Base-by-base conservation (phyloP, 2,329 filamentous ascomycete genomes). In the Botrytis medusae region DNA sequence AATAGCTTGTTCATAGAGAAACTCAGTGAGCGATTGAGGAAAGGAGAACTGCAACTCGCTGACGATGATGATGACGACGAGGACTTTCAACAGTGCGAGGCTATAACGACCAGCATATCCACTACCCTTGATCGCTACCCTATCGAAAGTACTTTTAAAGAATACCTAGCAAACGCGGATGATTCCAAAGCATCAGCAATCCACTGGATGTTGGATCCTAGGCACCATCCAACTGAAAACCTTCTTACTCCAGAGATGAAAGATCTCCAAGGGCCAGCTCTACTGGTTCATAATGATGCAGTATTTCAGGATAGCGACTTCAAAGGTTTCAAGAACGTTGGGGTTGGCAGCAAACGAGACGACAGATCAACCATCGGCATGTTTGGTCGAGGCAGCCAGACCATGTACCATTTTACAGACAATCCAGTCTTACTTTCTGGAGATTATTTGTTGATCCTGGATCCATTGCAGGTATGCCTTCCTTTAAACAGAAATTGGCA, bases 151-250 rank as follows among this genome's bases (percentile, higher is more conserved):
- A 82, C 81, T 1, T 83, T 82, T 64, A 79, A 77, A 46, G 81
- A 82, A 69, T 83, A 81, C 70, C 75, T 83, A 14, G 81, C 81
- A 37, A 82, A 83, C 75, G 81, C 81, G 0, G 81, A 83, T 68
- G 81, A 83, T 73, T 65, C 77, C 29, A 61, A 74, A 44, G 71
- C 68, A 20, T 79, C 80, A 7, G 77, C 77, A 64, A 76, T 83
- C 29, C 76, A 73, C n/a, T 82, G 80, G 80, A 72, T 80, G 7
- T 62, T 83, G 5, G 81, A 83, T 60, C 44, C 75, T 4, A 74
- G 76, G 71, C 48, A 51, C 2, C 75, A 79, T 69, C 42, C 74
- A n/a, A 48, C 44, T 18, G 48, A 74, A 5, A 75, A 69, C 16
- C 73, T 82, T 2, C 69, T 82, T n/a, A 77, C 76, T 2, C 46